Conservation (phyloP, 2,329 filamentous ascomycete genomes). For the Aspergillus intermedius region DNA sequence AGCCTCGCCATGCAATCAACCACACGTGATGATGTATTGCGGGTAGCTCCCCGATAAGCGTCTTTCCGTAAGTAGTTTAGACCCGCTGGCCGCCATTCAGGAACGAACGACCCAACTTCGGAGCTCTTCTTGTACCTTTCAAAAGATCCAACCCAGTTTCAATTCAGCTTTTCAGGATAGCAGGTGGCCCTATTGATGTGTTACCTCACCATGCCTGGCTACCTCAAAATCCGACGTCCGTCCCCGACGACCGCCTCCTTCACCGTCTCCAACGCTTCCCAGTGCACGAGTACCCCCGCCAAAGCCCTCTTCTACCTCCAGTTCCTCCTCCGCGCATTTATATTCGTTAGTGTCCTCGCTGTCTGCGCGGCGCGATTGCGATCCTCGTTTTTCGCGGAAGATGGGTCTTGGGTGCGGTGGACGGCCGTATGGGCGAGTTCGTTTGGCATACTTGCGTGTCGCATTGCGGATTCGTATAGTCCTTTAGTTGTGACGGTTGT, state of each 20-base stretch:
- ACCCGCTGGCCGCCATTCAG: background rate
- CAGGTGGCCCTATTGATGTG: background rate
- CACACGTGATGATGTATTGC: slow-evolving; percentile 20
- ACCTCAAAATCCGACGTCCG: slow-evolving; percentile 43
- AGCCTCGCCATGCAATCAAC: slow-evolving; percentile 5
- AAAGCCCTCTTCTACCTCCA: slow-evolving; percentile 39
- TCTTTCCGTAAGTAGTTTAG: slow-evolving; percentile 1
- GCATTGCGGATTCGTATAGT: slow-evolving; percentile 32
- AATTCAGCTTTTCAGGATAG: no score
- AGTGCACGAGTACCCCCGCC: slow-evolving; percentile 41
- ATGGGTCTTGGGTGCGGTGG: slow-evolving; percentile 23
- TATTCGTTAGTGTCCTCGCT: slow-evolving; percentile 38
- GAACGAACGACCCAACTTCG: background rate
- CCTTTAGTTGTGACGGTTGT: slow-evolving; percentile 38
- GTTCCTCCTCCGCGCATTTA: slow-evolving; percentile 39
- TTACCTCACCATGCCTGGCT: slow-evolving; percentile 52
- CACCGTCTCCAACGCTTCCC: slow-evolving; percentile 75
- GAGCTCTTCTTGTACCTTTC: background rate
- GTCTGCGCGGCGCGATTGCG: slow-evolving; percentile 30
- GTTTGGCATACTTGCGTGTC: slow-evolving; percentile 26
- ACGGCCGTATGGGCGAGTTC: slow-evolving; percentile 27
- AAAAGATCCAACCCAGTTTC: background rate
- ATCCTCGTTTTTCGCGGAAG: slow-evolving; percentile 17
- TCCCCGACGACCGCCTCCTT: slow-evolving; percentile 89
- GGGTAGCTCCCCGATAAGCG: slow-evolving; percentile 5